A percentile compares a stretch with the other conserved stretches of the same genome.
Evolutionary conservation across 2,329 filamentous ascomycete genomes (phyloP).

Genomic region (Pseudocercospora eumusae): DNA sequence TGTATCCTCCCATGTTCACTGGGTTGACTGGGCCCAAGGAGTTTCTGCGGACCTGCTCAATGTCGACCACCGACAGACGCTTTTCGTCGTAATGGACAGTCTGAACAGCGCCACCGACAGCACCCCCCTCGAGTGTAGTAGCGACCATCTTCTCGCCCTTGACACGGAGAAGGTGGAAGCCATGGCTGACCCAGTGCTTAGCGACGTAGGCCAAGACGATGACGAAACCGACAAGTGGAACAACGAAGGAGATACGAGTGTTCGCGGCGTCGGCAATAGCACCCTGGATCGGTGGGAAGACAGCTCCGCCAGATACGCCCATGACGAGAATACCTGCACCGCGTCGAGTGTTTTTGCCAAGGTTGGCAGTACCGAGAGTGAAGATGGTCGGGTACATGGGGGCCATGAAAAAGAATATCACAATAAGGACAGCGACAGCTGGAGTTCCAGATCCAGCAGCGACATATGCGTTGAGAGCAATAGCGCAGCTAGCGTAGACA

Average conservation of each 20-base stretch:
- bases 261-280: slow-evolving; percentile 44
- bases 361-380: slow-evolving; percentile 45
- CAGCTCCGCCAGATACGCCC: slow-evolving; percentile 40
- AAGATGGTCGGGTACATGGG: slow-evolving; percentile 45
- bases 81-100: slow-evolving; percentile 42
- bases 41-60: slow-evolving; percentile 33
- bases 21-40: slow-evolving; percentile 34
- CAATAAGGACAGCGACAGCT: slow-evolving; percentile 41
- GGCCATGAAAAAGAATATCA: slow-evolving; percentile 44
- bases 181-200: slow-evolving; percentile 39
- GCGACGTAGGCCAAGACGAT: slow-evolving; percentile 43
- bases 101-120: slow-evolving; percentile 38
- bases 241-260: slow-evolving; percentile 49
- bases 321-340: slow-evolving; percentile 47
- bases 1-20: slow-evolving; percentile 32
- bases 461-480: slow-evolving; percentile 41
- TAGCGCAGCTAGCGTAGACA: slow-evolving; percentile 39
- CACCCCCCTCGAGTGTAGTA: slow-evolving; percentile 37
- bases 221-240: slow-evolving; percentile 48
- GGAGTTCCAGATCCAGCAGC: slow-evolving; percentile 37
- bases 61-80: slow-evolving; percentile 33
- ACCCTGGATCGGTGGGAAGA: slow-evolving; percentile 43
- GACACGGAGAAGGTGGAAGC: slow-evolving; percentile 38
- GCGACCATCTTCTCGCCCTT: slow-evolving; percentile 39
- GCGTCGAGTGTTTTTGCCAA: slow-evolving; percentile 43